phyloP scores from a whole-genome alignment of 768 basidiomycete species.

The Agrocybe pediades region DNA sequence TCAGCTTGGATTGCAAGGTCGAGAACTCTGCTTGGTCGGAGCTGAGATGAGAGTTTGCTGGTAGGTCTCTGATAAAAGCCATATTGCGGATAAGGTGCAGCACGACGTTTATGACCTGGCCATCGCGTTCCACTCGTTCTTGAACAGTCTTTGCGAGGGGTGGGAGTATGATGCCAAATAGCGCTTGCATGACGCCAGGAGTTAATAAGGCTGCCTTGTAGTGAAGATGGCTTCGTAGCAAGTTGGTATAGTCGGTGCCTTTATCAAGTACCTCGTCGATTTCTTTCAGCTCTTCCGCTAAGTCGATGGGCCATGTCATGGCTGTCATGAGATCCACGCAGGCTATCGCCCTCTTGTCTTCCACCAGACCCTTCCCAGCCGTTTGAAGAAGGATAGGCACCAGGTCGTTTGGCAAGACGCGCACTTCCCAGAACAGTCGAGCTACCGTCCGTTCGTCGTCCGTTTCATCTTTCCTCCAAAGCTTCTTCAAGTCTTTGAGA shows the following conservation, averaged over 20 bases:
- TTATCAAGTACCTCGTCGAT: conserved; percentile 81
- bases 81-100: conserved; percentile 92
- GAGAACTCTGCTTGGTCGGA: conserved; percentile 81
- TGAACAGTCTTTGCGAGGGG: conserved; percentile 69
- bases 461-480: conserved; percentile 95
- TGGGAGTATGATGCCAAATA: conserved; percentile 78
- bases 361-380: conserved; percentile 73
- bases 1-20: conserved; percentile 74
- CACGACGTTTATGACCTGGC: conserved; percentile 85
- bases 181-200: conserved; percentile 66
- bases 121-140: conserved; percentile 78
- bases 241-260: conserved; percentile 86
- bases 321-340: conserved; percentile 91
- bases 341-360: conserved; percentile 81
- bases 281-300: conserved; percentile 93
- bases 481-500: conserved; percentile 90
- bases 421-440: conserved; percentile 88
- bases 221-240: conserved; percentile 76
- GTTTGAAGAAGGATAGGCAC: conserved; percentile 83
- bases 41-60: conserved; percentile 68
- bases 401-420: conserved; percentile 84
- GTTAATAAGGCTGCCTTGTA: conserved; percentile 85
- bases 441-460: conserved; percentile 97
- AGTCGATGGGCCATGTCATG: conserved; percentile 99
- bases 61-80: conserved; percentile 89